phyloP scores from a whole-genome alignment of 805 yeast genomes.

The Candida methanosorbosa region DNA sequence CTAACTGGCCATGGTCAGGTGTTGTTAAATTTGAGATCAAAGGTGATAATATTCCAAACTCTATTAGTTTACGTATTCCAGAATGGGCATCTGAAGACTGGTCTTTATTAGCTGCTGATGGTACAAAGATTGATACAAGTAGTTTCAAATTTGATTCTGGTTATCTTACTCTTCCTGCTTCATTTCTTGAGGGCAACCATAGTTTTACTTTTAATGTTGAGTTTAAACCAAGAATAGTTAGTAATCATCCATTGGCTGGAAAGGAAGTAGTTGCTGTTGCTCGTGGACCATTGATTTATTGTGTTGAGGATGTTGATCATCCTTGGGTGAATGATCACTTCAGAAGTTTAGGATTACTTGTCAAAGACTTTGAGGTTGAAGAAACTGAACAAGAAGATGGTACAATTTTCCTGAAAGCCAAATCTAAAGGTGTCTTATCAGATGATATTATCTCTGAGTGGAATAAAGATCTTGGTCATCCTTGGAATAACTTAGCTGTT shows the following conservation, averaged over 20 bases:
- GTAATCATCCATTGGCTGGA: neutral
- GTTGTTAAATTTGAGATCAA: neutral
- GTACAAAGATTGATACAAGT: neutral
- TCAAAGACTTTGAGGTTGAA: neutral
- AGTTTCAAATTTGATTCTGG: neutral
- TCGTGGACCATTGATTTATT: constrained; percentile 15
- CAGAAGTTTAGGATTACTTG: neutral
- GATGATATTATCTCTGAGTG: neutral
- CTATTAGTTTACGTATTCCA: neutral
- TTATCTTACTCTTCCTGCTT: neutral
- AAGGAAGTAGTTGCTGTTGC: constrained; percentile 7
- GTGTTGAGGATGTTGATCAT: constrained; percentile 6
- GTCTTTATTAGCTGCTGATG: neutral
- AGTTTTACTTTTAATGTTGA: neutral
- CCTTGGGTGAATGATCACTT: neutral
- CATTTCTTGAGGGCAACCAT: neutral
- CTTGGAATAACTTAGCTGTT: neutral
- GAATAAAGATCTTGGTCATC: neutral
- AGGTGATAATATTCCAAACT: neutral
- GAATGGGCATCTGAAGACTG: neutral
- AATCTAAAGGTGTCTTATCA: neutral
- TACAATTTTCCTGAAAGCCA: neutral
- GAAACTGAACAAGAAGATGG: neutral
- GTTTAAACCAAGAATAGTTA: neutral
- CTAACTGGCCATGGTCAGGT: neutral